These are phyloP conservation scores for Colletotrichum noveboracense DNA, from an alignment of 2,329 filamentous ascomycete genomes.

Conservation along the genomic window DNA sequence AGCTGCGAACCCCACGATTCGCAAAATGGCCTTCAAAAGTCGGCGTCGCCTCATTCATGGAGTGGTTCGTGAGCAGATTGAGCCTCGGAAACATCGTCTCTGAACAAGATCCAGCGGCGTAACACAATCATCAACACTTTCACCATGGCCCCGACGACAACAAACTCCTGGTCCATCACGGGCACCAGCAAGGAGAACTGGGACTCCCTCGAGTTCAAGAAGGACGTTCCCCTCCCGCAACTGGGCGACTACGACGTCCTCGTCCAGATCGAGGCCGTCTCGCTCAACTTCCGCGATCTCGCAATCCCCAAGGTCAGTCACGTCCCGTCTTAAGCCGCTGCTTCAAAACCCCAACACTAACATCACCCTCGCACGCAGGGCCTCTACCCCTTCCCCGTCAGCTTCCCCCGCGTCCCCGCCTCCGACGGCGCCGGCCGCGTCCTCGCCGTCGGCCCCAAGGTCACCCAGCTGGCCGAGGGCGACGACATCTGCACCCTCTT, in stretches of 20 bases:
- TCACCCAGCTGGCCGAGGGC: conserved; percentile 54
- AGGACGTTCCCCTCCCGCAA: conserved; percentile 59
- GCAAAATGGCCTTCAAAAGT: not conserved
- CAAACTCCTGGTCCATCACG: conserved; percentile 60
- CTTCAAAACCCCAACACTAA: not conserved
- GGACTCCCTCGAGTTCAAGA: conserved; percentile 61
- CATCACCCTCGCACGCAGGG: conserved; percentile 35
- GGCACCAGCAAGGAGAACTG: conserved; percentile 51
- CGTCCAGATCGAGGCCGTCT: conserved; percentile 64
- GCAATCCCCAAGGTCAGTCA: conserved; percentile 45
- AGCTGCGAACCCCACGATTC: not conserved
- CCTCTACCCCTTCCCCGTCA: conserved; percentile 48
- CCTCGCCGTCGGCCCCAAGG: conserved; percentile 53
- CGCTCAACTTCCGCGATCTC: conserved; percentile 61
- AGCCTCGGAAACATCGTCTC: not conserved
- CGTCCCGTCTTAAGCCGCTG: not conserved
- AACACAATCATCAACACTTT: not conserved
- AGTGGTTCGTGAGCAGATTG: rapidly evolving
- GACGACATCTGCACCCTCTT: conserved; percentile 67
- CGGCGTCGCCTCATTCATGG: not conserved
- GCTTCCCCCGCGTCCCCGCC: conserved; percentile 50
- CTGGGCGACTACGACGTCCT: conserved; percentile 75
- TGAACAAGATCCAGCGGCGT: not conserved
- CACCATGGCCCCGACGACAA: conserved; percentile 38
- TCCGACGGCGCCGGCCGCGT: conserved; percentile 62